Percentiles rank a stretch among this genome's conserved stretches.
Conservation (phyloP, 352 stramenopile genomes). For the Globisporangium polare region DNA sequence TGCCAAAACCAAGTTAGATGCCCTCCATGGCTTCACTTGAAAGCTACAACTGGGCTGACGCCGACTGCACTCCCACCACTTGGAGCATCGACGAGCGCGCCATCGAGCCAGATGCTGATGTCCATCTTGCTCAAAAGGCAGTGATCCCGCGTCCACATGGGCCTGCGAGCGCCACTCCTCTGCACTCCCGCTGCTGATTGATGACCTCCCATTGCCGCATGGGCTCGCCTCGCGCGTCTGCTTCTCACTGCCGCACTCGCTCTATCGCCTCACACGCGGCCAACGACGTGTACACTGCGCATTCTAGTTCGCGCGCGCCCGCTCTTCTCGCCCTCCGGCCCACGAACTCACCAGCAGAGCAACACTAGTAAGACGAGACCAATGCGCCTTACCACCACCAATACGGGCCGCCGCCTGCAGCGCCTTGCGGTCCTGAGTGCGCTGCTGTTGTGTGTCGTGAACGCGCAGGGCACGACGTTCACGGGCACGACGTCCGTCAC, state of each 20-base stretch:
- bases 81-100: background rate
- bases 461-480: conserved; percentile 6
- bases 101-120: background rate
- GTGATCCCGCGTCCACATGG: too few species aligned
- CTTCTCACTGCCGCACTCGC: conserved; percentile 5
- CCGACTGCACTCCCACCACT: background rate
- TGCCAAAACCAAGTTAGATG: too few species aligned
- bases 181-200: too few species aligned
- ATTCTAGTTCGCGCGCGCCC: background rate
- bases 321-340: background rate
- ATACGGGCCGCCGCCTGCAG: background rate
- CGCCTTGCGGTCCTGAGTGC: background rate
- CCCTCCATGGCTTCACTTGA: too few species aligned
- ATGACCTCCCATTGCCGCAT: background rate
- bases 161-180: too few species aligned
- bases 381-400: background rate
- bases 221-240: too few species aligned
- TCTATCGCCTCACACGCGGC: conserved; percentile 2
- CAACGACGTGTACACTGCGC: background rate
- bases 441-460: background rate
- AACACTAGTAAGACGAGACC: background rate
- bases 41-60: too few species aligned
- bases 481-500: conserved; percentile 5
- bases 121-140: background rate
- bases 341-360: background rate